Percentiles rank a stretch among this genome's conserved stretches.
Evolutionary conservation across 208 protist genomes (phyloP).

Genomic region (Leishmania tropica): DNA sequence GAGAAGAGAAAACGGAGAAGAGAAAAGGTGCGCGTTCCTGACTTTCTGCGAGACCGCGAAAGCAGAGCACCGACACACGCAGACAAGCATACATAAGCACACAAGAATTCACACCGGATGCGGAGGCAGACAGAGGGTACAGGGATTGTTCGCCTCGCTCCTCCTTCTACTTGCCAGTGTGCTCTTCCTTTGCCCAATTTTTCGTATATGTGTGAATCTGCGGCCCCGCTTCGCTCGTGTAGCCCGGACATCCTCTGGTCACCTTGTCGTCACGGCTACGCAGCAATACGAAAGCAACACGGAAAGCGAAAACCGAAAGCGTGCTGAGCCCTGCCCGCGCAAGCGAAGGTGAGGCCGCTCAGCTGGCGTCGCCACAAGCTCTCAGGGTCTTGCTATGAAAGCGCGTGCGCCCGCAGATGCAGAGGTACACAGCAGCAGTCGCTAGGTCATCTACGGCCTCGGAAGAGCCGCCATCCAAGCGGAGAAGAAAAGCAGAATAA

Average conservation of each 20-base stretch:
- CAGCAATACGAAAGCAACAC: background rate
- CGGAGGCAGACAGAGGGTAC: background rate
- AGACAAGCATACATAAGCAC: background rate
- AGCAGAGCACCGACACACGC: background rate
- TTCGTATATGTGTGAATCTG: background rate
- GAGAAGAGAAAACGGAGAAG: conserved; percentile 2
- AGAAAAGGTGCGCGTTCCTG: background rate
- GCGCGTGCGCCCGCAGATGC: background rate
- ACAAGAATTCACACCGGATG: background rate
- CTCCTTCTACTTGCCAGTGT: background rate
- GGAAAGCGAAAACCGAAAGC: background rate
- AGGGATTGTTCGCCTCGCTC: background rate
- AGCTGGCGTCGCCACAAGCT: background rate
- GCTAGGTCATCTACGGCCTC: background rate
- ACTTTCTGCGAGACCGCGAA: background rate
- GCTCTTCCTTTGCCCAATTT: background rate
- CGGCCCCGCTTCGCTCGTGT: background rate
- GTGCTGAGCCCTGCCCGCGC: background rate
- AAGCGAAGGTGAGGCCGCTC: background rate
- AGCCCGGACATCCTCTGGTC: background rate
- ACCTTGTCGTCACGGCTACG: background rate
- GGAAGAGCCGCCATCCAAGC: background rate
- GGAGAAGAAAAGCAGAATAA: background rate
- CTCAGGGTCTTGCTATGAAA: background rate
- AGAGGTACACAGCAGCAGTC: background rate